These are phyloP conservation scores for Micractinium conductrix DNA, from an alignment of 139 green algal genomes.

Conservation along the genomic window DNA sequence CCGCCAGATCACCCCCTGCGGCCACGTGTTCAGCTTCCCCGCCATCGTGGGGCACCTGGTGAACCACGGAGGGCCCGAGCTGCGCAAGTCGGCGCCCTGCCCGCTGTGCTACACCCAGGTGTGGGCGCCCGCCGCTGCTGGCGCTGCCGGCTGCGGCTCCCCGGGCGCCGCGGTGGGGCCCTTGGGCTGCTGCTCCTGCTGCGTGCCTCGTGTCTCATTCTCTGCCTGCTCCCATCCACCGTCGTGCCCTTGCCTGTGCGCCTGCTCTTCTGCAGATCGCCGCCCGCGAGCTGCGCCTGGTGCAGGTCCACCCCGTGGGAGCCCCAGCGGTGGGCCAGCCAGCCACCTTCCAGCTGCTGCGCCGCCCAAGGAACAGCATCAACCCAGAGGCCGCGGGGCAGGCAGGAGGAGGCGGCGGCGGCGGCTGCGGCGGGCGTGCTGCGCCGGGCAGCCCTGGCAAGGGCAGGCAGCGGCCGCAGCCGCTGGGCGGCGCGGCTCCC, in stretches of 20 bases:
- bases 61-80: conserved; percentile 62
- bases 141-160: neutral
- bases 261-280: conserved; percentile 47
- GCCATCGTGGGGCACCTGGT: conserved; percentile 88
- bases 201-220: no score
- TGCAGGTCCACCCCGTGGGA: conserved; percentile 48
- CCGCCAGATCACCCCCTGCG: conserved; percentile 85
- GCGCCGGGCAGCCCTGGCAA: neutral
- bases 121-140: neutral
- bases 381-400: conserved; percentile 37
- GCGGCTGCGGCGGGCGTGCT: neutral
- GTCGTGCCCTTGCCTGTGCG: neutral
- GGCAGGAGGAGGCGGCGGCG: neutral
- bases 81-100: conserved; percentile 56
- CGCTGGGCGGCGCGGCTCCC: no score
- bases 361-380: conserved; percentile 53
- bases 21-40: conserved; percentile 86
- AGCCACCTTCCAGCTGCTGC: conserved; percentile 63
- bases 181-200: neutral
- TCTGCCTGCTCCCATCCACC: neutral
- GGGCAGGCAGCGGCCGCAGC: neutral
- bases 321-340: conserved; percentile 34
- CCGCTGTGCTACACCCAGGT: conserved; percentile 53
- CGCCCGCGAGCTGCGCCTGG: conserved; percentile 77
- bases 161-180: no score